Evolutionary conservation across 495 filamentous ascomycete species (phyloP), one percentile per base, ranked within the genome.

Genomic region (Massariosphaeria phaeospora): DNA sequence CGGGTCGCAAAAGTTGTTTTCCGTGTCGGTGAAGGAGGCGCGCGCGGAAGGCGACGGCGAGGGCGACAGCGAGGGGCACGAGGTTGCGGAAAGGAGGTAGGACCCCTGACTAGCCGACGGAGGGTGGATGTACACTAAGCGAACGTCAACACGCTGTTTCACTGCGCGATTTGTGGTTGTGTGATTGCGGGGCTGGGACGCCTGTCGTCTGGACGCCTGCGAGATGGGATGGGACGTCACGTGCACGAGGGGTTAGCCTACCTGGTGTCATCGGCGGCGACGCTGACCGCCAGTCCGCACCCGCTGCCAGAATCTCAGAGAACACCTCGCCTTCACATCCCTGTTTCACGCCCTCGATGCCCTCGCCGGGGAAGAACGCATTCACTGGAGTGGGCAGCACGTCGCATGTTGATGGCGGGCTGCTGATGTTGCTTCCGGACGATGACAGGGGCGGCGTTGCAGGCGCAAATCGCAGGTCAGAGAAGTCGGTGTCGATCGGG

Each of bases 201-300:
- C 7, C 35, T 10, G 35, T 6, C 17, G 10, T 17, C 9, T 15
- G 35, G 9, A 39, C 35, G 7, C 6, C 36, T 6, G 7, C 6
- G 36, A 39, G 15, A 20, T n/a, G 30, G 30, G 30, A n/a, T 33
- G 8, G 4, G 21, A 24, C 10, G 35, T 10, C 25, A 21, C 12
- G 64, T 50, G 44, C 31, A 44, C 43, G 33, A 44, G 59, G 56
- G 39, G 38, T 59, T 26, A 15, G 43, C 89, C 71, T 85, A 96
- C 91, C 86, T 81, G 93, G 93, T 66, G 90, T 93, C 76, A 97
- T 78, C 8, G 89, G 88, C 52, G 93, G 90, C 20, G 89, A 94
- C 15, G 77, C 78, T 35, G 80, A 84, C 63, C 80, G 81, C 31
- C 82, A 72, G 84, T 86, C 94, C 53, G 91, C 86, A 61, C 84